Conservation (phyloP, 768 basidiomycete genomes). For the Amanita rimosa region DNA sequence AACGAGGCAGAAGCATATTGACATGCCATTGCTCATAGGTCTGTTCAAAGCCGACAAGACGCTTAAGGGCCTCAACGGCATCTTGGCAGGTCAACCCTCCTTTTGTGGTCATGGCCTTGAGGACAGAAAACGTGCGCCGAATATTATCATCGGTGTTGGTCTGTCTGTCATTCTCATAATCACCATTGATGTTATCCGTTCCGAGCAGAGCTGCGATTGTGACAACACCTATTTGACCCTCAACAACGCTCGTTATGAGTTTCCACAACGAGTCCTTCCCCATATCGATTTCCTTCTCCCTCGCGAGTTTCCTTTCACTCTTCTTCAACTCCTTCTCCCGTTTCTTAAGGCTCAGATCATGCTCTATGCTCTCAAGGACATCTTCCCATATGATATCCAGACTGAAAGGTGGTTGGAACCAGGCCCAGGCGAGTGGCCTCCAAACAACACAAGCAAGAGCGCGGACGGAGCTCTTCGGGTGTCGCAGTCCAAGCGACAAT, state of each 20-base stretch:
- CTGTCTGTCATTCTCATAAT: slow-evolving; percentile 9
- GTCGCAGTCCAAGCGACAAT: slow-evolving; percentile 43
- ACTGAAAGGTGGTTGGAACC: slow-evolving; percentile 41
- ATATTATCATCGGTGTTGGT: slow-evolving; percentile 29
- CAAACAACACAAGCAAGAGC: slow-evolving; percentile 51
- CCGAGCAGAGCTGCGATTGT: slow-evolving; percentile 45
- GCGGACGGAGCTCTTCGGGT: slow-evolving; percentile 54
- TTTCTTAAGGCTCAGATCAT: slow-evolving; percentile 18
- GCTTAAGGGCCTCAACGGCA: slow-evolving; percentile 39
- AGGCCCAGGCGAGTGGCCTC: slow-evolving; percentile 57
- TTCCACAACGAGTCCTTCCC: slow-evolving; percentile 32
- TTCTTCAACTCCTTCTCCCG: slow-evolving; percentile 15
- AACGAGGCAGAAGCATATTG: slow-evolving; percentile 36
- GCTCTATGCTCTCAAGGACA: slow-evolving; percentile 15
- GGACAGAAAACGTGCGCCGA: slow-evolving; percentile 33
- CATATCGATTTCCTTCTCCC: slow-evolving; percentile 12
- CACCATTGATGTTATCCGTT: slow-evolving; percentile 11
- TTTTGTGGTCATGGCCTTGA: slow-evolving; percentile 47
- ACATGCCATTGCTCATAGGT: slow-evolving; percentile 30
- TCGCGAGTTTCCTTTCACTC: slow-evolving; percentile 4
- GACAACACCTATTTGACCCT: slow-evolving; percentile 36
- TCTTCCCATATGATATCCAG: slow-evolving; percentile 18
- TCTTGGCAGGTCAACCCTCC: slow-evolving; percentile 41
- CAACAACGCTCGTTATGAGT: slow-evolving; percentile 39
- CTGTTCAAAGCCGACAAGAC: slow-evolving; percentile 23